Base-by-base conservation (phyloP, 305 asterid species). In the Fraxinus sp. region DNA sequence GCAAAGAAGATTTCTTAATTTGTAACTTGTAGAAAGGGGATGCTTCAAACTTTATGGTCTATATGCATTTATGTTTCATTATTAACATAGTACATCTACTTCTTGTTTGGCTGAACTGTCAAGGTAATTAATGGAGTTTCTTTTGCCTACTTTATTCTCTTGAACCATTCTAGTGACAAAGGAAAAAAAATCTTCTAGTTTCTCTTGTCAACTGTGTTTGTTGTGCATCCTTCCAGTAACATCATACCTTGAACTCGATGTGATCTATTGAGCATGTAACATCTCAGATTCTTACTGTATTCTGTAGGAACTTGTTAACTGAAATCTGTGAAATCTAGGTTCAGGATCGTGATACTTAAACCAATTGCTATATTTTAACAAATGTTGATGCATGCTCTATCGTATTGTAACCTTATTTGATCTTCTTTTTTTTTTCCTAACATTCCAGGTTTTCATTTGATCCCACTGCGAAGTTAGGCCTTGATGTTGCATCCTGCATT, bases 401-500 rank as follows among this genome's bases (percentile, higher is more conserved):
- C 57, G 35, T 41, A 64, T 71, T 46, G 62, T 11, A 46, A 20
- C 55, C 81, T 72, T 33, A 62, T 76, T 66, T 82, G 83, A 82
- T 83, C 68, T 28, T 28, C 1, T 28, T 28, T 26, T 24, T 24
- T 33, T 49, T 79, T 39, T 84, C 35, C 14, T 16, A 16, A 79
- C 33, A 74, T 90, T 84, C 66, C 88, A 95, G 99, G 91, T 95
- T 95, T 90, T 91, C 97, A 20, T 94, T 94, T 89, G 98, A 95
- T 84, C 96, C 99, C 52, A 85, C 87, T 81, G 74, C 44, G 55
- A 95, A 92, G 91, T 88, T 93, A 41, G 99, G 99, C 78, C 98
- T 95, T 85, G 91, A 93, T 92, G 92, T 94, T 86, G 98, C 99
- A 76, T 95, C 99, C 78, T 95, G 97, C 91, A 59, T 95, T 77